A percentile compares a stretch with the other conserved stretches of the same genome.
These are phyloP conservation scores for Lactarius akahatsu DNA, from an alignment of 768 basidiomycete genomes.

Conservation along the genomic window DNA sequence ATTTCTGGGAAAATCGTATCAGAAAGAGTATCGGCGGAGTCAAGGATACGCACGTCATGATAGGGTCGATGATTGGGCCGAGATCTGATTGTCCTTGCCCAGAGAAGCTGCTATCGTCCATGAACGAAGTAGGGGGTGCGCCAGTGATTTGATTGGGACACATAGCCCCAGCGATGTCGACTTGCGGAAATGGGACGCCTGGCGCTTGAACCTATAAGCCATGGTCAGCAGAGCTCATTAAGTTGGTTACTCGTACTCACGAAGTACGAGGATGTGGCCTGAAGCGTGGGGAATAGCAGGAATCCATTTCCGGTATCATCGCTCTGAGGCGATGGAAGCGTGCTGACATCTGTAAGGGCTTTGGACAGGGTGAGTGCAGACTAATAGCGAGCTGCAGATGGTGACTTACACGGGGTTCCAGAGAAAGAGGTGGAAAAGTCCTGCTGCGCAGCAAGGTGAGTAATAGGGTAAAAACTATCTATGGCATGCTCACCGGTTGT, in stretches of 20 bases:
- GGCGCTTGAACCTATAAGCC: too few relatives aligned
- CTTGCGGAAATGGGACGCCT: too few relatives aligned
- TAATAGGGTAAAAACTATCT: background rate
- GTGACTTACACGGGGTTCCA: background rate
- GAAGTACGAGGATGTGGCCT: background rate
- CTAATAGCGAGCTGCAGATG: fast-evolving
- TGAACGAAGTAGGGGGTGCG: background rate
- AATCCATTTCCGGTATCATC: too few relatives aligned
- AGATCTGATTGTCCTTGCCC: background rate
- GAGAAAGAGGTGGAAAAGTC: background rate
- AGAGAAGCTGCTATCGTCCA: background rate
- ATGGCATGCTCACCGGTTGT: background rate
- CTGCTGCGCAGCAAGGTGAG: background rate
- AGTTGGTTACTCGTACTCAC: background rate
- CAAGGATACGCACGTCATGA: background rate
- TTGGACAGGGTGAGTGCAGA: background rate
- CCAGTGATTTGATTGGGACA: too few relatives aligned
- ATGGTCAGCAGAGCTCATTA: background rate
- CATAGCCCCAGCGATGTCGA: too few relatives aligned
- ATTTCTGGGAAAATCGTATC: background rate
- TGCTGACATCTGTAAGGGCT: background rate
- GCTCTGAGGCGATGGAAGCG: background rate
- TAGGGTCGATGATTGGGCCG: background rate
- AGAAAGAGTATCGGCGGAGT: background rate
- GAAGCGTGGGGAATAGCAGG: background rate